Base-by-base conservation (phyloP, 176 grass and related monocot species). In the Calamus simplicifolius region DNA sequence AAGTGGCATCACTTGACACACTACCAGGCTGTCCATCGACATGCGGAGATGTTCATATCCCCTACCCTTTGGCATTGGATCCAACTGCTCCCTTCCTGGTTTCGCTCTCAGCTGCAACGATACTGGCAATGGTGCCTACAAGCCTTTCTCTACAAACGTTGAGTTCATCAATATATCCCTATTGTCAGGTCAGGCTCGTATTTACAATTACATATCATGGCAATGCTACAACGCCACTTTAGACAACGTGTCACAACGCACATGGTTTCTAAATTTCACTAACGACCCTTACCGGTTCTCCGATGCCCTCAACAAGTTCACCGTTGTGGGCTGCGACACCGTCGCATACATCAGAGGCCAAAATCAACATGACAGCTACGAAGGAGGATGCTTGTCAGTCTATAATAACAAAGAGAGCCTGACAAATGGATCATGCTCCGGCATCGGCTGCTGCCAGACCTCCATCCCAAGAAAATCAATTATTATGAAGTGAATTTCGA, bases 361-460 rank as follows among this genome's bases (percentile, higher is more conserved):
- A 19, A 66, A 69, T 62, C 61, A 53, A 13, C 63, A 16, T 52
- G 16, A 68, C 30, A 25, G 54, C 18, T 89, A 76, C 64, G 50
- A 21, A 27, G 85, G 73, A 0, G 82, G 85, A 0, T 95, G 89
- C 62, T 0, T 59, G 6, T 58, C 68, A 2, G n/a, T 28, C 31
- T 79, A 68, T 26, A 16, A 26, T 5, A 19, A 56, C 26, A 5
- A 28, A 16, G 70, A 54, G 58, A 77, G 68, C 43, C 67, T 78
- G 4, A 48, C 12, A 14, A 23, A 85, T 48, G 79, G 73, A 25
- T 48, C 81, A 3, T 95, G 89, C 89, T 67, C 69, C 4, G 89
- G 89, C 8, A 50, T 83, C 27, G 89, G 89, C 0, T 95, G 89
- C 80, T 95, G 89, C 75, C 81, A 95, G 63, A 43, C 69, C 14